These are phyloP conservation scores for Salvia sclarea DNA, from an alignment of 305 asterid species.

Conservation along the genomic window DNA sequence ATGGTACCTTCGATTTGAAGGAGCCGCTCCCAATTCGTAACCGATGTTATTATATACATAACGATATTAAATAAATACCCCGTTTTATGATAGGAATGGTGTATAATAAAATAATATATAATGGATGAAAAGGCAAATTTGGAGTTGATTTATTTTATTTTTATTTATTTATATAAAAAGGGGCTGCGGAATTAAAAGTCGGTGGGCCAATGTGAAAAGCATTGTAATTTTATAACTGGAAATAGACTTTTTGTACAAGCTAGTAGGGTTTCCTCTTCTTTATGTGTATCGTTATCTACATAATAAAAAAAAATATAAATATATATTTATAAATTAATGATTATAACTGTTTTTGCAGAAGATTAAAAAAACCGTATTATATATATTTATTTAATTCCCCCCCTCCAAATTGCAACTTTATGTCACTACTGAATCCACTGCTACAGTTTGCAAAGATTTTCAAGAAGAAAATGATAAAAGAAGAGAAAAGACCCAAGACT, in stretches of 20 bases:
- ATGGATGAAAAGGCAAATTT: not conserved
- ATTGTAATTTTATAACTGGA: not conserved
- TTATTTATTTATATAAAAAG: not conserved
- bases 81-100: no score
- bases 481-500: not conserved
- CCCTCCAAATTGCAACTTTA: slow-evolving; percentile 2
- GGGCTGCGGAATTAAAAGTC: not conserved
- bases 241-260: not conserved
- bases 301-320: no score
- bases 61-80: no score
- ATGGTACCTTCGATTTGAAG: not conserved
- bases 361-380: slow-evolving; percentile 35
- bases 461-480: not conserved
- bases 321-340: no score
- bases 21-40: no score
- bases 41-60: no score
- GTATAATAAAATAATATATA: no score
- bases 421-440: slow-evolving; percentile 20
- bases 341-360: slow-evolving; percentile 12
- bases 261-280: no score
- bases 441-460: not conserved
- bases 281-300: no score
- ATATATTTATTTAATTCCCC: not conserved
- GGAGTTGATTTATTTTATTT: not conserved
- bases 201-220: slow-evolving; percentile 3